Evolutionary conservation across 495 filamentous ascomycete genomes (phyloP).

Genomic region (Penicillium lividum): DNA sequence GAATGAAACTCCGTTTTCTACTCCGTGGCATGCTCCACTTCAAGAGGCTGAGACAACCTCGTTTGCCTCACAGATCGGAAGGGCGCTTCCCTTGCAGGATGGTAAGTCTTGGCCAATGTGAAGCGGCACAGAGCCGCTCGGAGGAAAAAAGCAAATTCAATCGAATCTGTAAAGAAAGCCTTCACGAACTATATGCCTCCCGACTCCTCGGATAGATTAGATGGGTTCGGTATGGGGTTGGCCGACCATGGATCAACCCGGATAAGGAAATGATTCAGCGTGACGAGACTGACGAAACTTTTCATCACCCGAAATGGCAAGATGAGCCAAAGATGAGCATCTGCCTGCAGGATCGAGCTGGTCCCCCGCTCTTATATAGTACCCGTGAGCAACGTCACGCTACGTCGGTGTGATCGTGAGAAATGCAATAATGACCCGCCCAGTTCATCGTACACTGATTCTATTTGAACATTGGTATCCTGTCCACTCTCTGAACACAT

Average conservation of each 20-base stretch:
- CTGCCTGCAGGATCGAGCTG: constrained; percentile 8
- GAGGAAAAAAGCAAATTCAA: constrained; percentile 1
- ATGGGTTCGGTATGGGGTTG: constrained; percentile 14
- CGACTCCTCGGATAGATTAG: constrained; percentile 21
- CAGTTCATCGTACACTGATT: constrained; percentile 14
- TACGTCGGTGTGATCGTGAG: constrained; percentile 39
- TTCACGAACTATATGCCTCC: constrained; percentile 7
- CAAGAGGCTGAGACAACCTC: constrained; percentile 7
- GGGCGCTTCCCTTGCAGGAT: not conserved
- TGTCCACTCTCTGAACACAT: constrained; percentile 17
- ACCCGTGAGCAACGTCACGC: constrained; percentile 19
- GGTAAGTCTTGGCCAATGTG: constrained; percentile 3
- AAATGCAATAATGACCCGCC: constrained; percentile 36
- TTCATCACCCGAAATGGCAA: constrained; percentile 33
- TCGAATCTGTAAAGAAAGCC: not conserved
- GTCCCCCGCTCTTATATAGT: constrained; percentile 24
- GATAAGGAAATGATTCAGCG: constrained; percentile 31
- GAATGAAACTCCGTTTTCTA: constrained; percentile 13
- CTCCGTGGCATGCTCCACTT: constrained; percentile 12
- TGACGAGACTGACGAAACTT: constrained; percentile 40
- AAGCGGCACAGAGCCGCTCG: constrained; percentile 3
- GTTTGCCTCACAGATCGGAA: not conserved
- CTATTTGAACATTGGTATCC: constrained; percentile 18
- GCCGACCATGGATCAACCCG: constrained; percentile 31
- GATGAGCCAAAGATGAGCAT: constrained; percentile 25